Conservation (phyloP, 2,329 filamentous ascomycete species). For the Monosporascus sp. region DNA sequence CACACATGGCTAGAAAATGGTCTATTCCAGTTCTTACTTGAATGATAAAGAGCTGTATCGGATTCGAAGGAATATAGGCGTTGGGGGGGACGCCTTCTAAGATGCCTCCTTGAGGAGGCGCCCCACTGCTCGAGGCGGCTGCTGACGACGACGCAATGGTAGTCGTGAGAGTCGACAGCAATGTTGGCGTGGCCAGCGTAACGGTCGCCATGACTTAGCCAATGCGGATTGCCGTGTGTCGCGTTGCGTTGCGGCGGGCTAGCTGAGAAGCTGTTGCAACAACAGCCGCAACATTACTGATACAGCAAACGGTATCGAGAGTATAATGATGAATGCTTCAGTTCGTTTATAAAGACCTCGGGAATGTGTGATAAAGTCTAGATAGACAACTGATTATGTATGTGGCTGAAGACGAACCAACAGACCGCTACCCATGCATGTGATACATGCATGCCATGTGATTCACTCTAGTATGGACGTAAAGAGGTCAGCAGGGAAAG, state of each 20-base stretch:
- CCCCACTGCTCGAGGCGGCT: slow-evolving; percentile 25
- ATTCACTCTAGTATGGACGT: too few relatives aligned
- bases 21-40: slow-evolving; percentile 40
- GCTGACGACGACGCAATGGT: slow-evolving; percentile 21
- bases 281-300: neutral
- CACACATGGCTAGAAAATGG: neutral
- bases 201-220: slow-evolving; percentile 14
- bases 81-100: slow-evolving; percentile 67
- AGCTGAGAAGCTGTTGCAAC: too few relatives aligned
- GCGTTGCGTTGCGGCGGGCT: too few relatives aligned
- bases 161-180: slow-evolving; percentile 16
- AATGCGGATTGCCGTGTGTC: too few relatives aligned
- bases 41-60: slow-evolving; percentile 71
- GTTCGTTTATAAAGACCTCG: too few relatives aligned
- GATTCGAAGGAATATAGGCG: slow-evolving; percentile 63
- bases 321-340: too few relatives aligned
- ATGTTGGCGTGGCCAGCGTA: slow-evolving; percentile 13
- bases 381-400: too few relatives aligned
- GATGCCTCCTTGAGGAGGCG: slow-evolving; percentile 51
- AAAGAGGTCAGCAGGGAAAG: too few relatives aligned
- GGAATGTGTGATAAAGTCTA: too few relatives aligned
- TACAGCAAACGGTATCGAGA: neutral
- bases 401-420: too few relatives aligned
- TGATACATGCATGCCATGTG: too few relatives aligned
- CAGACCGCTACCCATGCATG: too few relatives aligned